Evolutionary conservation across 441 rosid genomes (phyloP).

Genomic region (Bruguiera hainesii): DNA sequence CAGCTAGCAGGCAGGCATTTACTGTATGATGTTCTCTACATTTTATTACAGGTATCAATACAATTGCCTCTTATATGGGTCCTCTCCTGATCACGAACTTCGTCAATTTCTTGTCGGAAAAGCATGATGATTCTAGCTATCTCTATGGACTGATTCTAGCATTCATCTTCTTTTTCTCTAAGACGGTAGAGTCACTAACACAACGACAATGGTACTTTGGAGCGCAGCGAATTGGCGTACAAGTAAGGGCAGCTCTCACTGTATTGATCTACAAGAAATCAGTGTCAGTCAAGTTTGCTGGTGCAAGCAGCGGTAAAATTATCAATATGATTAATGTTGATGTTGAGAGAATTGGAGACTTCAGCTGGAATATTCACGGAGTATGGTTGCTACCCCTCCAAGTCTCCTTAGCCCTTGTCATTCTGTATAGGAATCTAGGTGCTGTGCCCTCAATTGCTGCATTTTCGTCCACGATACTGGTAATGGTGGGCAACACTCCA

Average conservation of each 20-base stretch:
- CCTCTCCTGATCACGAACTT: constrained; percentile 63
- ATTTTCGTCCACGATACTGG: constrained; percentile 43
- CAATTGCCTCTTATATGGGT: constrained; percentile 58
- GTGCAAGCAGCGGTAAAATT: constrained; percentile 45
- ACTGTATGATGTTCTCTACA: not conserved
- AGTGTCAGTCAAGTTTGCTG: constrained; percentile 36
- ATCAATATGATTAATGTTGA: constrained; percentile 63
- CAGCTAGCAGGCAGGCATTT: not conserved
- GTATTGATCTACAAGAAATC: constrained; percentile 55
- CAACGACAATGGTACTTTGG: constrained; percentile 77
- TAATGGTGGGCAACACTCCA: constrained; percentile 65
- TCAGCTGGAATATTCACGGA: constrained; percentile 56
- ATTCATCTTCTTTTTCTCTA: constrained; percentile 50
- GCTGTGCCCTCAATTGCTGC: constrained; percentile 56
- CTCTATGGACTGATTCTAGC: constrained; percentile 50
- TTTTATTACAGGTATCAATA: constrained; percentile 43
- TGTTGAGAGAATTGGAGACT: constrained; percentile 67
- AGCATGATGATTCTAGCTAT: constrained; percentile 36
- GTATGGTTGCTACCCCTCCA: constrained; percentile 75
- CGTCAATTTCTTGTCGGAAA: constrained; percentile 46
- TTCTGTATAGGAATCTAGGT: constrained; percentile 57
- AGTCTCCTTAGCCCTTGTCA: constrained; percentile 49
- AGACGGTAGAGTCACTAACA: constrained; percentile 57
- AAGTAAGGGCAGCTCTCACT: constrained; percentile 53
- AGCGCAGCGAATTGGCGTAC: constrained; percentile 56